phyloP scores from a whole-genome alignment of 2,329 filamentous ascomycete species.

The Alternaria triticimaculans region DNA sequence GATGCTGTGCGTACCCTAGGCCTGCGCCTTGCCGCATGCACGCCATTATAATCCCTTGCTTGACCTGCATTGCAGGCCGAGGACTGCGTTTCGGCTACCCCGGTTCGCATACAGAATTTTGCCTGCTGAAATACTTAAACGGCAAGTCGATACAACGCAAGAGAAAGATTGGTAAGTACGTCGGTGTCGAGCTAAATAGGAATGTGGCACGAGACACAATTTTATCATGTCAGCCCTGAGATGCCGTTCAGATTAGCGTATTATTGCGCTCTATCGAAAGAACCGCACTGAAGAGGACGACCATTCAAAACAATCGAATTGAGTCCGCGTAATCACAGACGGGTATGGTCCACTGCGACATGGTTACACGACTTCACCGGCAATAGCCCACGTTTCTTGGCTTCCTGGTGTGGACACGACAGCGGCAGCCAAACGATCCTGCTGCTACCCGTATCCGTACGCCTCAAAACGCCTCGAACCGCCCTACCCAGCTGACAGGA shows the following conservation, averaged over 20 bases:
- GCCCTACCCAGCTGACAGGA: neutral
- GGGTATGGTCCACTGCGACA: neutral
- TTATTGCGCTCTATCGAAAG: slow-evolving; percentile 1
- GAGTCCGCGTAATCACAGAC: slow-evolving; percentile 3
- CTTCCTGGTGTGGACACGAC: slow-evolving; percentile 4
- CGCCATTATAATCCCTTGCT: neutral
- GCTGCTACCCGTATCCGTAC: slow-evolving; percentile 10
- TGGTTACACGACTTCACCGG: slow-evolving; percentile 17
- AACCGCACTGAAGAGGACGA: neutral
- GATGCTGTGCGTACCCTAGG: neutral
- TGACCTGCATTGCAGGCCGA: neutral
- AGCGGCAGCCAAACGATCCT: slow-evolving; percentile 13
- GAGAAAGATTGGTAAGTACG: neutral
- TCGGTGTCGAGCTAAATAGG: neutral
- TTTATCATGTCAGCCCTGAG: neutral
- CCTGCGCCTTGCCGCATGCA: slow-evolving; percentile 1
- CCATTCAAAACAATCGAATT: neutral
- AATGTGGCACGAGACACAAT: slow-evolving; percentile 3
- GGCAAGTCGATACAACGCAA: neutral
- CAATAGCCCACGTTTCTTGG: slow-evolving; percentile 20
- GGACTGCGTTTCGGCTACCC: neutral
- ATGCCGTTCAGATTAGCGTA: slow-evolving; percentile 5
- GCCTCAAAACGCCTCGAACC: neutral
- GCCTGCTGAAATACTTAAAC: neutral
- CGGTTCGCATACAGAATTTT: neutral